Evolutionary conservation across 371 early-diverging fungal species (phyloP), one percentile per base, ranked within the genome.

Genomic region (Saksenaea vasiformis): DNA sequence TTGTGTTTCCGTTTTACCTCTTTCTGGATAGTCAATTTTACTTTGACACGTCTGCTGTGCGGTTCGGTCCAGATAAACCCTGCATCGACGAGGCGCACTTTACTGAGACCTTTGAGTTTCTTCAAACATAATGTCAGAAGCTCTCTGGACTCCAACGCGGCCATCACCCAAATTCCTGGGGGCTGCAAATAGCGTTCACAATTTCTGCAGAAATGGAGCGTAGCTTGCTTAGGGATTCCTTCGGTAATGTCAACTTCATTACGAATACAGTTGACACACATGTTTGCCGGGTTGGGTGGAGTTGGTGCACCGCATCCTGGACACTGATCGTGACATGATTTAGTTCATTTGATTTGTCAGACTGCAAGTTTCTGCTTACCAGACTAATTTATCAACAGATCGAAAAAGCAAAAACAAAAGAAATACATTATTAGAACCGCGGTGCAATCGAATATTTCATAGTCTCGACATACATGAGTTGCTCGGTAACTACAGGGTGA

Each of bases 41-140:
- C 91, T 77, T 95, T 95, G 80, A 99, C 85, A 68, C 78, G 91
- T 84, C 61, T 95, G 92, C 82, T 82, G 80, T 99, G 99, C 37
- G 99, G 99, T 77, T 99, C 99, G 0, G 99, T 99, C 95, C 98
- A 99, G 44, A 98, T 90, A 71, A 99, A 99, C 34, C 95, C 93
- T 3, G 99, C 98, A 74, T 99, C 99, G 35, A 98, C 89, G 61
- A 99, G 84, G 24, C 98, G 88, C 19, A 98, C 95, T 75, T 95
- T 95, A 63, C 76, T 82, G 59, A 98, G 81, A 11, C 97, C 97
- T 67, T 91, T 92, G 53, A 98, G 85, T 73, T 93, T 95, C 79
- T 97, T 96, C 37, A 99, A 74, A 69, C 98, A 95, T 43, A 99
- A 81, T 0, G 98, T 90, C 56, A 99, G 78, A 44, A 99, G 82